These are phyloP conservation scores for Malbranchea zuffiana DNA, from an alignment of 2,329 filamentous ascomycete species.

Conservation along the genomic window DNA sequence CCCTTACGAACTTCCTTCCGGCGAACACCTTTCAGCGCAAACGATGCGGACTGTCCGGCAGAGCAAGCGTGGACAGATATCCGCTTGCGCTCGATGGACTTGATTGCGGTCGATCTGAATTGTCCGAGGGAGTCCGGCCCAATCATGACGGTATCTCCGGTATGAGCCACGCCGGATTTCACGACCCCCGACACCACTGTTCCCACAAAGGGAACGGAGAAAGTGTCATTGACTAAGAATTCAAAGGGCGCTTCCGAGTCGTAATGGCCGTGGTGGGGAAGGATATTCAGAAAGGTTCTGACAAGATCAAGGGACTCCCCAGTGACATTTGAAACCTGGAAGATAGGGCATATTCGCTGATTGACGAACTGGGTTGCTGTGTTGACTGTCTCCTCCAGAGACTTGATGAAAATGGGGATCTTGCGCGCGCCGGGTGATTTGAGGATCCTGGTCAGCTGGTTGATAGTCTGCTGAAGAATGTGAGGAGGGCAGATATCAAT, in stretches of 20 bases:
- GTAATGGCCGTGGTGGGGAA: slow-evolving; percentile 90
- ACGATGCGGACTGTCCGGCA: slow-evolving; percentile 84
- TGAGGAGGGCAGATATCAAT: slow-evolving; percentile 96
- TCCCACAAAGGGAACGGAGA: slow-evolving; percentile 92
- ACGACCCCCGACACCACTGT: slow-evolving; percentile 94
- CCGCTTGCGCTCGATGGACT: slow-evolving; percentile 89
- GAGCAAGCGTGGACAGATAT: slow-evolving; percentile 78
- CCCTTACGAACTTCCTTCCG: slow-evolving; percentile 92
- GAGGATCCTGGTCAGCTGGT: slow-evolving; percentile 81
- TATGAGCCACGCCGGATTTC: slow-evolving; percentile 74
- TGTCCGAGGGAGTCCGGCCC: slow-evolving; percentile 85
- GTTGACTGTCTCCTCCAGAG: slow-evolving; percentile 80
- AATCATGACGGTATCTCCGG: slow-evolving; percentile 79
- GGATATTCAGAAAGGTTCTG: slow-evolving; percentile 83
- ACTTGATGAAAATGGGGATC: slow-evolving; percentile 91
- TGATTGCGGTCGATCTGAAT: slow-evolving; percentile 74
- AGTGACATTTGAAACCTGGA: slow-evolving; percentile 96
- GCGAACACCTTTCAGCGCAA: slow-evolving; percentile 77
- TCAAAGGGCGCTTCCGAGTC: slow-evolving; percentile 81
- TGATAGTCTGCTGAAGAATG: slow-evolving; percentile 85
- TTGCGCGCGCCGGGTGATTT: slow-evolving; percentile 90
- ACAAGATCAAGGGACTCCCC: slow-evolving; percentile 84
- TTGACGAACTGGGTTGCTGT: slow-evolving; percentile 94
- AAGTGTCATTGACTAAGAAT: slow-evolving; percentile 93
- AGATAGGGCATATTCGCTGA: slow-evolving; percentile 89